Conservation (phyloP, 768 basidiomycete species). For the Kondoa malvinella region DNA sequence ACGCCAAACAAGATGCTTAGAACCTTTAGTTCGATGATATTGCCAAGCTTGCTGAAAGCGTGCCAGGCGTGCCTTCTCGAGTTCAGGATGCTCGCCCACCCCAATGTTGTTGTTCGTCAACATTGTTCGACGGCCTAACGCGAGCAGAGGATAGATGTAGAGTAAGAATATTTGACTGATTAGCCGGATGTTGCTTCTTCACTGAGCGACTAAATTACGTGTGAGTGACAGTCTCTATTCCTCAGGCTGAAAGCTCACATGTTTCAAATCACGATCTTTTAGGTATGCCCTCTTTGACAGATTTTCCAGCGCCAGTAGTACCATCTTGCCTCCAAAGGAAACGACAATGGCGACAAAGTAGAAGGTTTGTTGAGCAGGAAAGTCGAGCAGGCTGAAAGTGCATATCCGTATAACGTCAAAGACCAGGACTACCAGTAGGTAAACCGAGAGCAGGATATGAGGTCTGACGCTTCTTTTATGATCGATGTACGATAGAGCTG, state of each 20-base stretch:
- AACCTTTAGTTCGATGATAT: background rate
- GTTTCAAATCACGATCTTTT: background rate
- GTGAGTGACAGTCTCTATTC: background rate
- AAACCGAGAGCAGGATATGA: background rate
- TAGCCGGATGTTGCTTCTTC: background rate
- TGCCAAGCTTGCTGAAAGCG: background rate
- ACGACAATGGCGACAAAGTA: background rate
- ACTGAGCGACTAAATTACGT: background rate
- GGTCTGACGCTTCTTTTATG: background rate
- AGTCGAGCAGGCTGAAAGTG: background rate
- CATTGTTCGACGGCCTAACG: background rate
- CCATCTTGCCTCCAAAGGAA: background rate
- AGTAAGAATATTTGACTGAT: background rate
- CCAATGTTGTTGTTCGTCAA: background rate
- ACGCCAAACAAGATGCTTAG: background rate
- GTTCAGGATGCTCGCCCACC: background rate
- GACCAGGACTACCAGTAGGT: background rate
- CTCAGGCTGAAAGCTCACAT: background rate
- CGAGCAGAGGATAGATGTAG: background rate
- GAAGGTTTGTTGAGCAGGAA: background rate
- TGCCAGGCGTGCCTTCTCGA: background rate
- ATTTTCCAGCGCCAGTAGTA: background rate
- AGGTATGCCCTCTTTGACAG: background rate
- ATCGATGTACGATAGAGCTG: background rate
- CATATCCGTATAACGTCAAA: background rate